phyloP scores from a whole-genome alignment of 345 rosid species.

The Hibiscus tridactylites region DNA sequence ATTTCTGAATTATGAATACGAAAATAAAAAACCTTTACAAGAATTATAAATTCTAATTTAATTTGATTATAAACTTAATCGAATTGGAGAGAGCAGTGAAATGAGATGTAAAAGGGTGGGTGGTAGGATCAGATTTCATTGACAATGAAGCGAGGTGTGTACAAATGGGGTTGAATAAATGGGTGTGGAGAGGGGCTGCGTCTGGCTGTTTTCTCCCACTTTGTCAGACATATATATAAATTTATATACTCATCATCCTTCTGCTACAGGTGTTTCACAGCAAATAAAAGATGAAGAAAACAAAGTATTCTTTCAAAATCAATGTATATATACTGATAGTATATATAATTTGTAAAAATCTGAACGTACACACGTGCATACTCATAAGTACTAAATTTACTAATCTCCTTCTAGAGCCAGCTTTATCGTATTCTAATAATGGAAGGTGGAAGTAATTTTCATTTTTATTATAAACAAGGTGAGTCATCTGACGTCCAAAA shows the following conservation, averaged over 20 bases:
- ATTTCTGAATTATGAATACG: too few relatives aligned
- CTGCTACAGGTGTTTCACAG: constrained; percentile 13
- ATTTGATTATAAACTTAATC: too few relatives aligned
- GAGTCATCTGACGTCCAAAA: too few relatives aligned
- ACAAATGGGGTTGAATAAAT: constrained; percentile 24
- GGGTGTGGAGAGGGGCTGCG: constrained; percentile 28
- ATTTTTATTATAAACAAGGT: too few relatives aligned
- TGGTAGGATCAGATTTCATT: constrained; percentile 22
- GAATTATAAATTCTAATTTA: too few relatives aligned
- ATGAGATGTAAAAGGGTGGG: too few relatives aligned
- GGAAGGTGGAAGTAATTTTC: too few relatives aligned
- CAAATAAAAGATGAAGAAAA: not conserved
- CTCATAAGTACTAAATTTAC: too few relatives aligned
- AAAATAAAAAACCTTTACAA: too few relatives aligned
- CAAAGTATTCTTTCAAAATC: not conserved
- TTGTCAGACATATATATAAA: constrained; percentile 12
- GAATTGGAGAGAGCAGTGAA: too few relatives aligned
- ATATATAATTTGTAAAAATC: not conserved
- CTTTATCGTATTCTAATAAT: not conserved
- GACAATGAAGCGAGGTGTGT: constrained; percentile 29
- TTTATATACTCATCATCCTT: not conserved
- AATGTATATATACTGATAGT: not conserved
- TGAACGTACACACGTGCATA: not conserved
- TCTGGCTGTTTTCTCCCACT: constrained; percentile 12
- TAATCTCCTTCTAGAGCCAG: not conserved